A percentile compares a stretch with the other conserved stretches of the same genome.
Evolutionary conservation across 2,329 filamentous ascomycete species (phyloP).

Genomic region (Talaromyces atroroseus): DNA sequence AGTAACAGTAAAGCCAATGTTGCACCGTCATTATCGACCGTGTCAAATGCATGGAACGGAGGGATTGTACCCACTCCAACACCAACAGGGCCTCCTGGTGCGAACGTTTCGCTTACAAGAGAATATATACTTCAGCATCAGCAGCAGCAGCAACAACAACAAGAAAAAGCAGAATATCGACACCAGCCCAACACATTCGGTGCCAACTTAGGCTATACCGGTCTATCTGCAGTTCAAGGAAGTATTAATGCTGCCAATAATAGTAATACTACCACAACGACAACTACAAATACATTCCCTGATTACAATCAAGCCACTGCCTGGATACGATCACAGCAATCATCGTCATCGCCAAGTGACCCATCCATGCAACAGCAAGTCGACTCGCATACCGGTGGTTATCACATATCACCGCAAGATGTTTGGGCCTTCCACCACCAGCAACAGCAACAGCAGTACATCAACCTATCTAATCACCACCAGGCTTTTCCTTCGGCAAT

Average conservation of each 20-base stretch:
- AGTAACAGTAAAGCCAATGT: neutral
- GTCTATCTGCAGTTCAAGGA: neutral
- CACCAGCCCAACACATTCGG: neutral
- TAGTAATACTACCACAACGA: neutral
- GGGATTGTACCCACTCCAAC: constrained; percentile 9
- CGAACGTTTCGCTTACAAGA: neutral
- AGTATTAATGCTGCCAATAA: neutral
- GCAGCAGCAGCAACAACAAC: neutral
- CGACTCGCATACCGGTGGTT: neutral
- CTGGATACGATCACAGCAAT: neutral
- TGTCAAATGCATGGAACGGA: constrained; percentile 10
- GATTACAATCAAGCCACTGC: constrained; percentile 4
- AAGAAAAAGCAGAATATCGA: neutral
- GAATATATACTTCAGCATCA: constrained; percentile 1
- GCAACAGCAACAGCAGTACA: neutral
- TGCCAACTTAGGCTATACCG: neutral
- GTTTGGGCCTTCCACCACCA: constrained; percentile 8
- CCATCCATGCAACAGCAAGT: neutral
- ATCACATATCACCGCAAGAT: neutral
- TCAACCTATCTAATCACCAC: neutral
- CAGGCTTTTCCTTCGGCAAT: neutral
- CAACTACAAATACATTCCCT: neutral
- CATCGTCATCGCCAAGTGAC: neutral
- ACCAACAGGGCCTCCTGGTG: neutral
- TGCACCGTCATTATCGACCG: constrained; percentile 3